Conservation (phyloP, 2,329 filamentous ascomycete genomes). For the Ophiostoma montium region DNA sequence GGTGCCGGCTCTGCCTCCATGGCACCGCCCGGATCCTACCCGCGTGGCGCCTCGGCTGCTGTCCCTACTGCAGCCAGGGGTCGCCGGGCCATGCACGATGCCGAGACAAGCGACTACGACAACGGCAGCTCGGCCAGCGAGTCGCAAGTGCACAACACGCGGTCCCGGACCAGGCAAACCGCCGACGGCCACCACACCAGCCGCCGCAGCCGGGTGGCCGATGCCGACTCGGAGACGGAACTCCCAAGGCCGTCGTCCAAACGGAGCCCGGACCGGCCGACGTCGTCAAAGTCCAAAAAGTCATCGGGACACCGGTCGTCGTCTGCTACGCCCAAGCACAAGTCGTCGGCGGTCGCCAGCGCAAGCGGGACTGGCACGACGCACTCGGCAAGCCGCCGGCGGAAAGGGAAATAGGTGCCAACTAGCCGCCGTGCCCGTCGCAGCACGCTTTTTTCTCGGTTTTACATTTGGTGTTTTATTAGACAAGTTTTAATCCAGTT, state of each 20-base stretch:
- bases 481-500: neutral
- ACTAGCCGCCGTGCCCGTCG: neutral
- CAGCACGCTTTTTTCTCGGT: neutral
- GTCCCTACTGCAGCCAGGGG: constrained; percentile 21
- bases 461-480: neutral
- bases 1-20: constrained; percentile 15
- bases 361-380: neutral
- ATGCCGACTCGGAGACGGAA: constrained; percentile 10
- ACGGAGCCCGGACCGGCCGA: constrained; percentile 6
- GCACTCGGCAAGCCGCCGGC: constrained; percentile 8
- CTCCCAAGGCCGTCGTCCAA: constrained; percentile 11
- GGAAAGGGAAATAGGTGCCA: constrained; percentile 8
- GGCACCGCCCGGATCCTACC: neutral
- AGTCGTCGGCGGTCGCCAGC: constrained; percentile 4
- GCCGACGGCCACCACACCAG: neutral
- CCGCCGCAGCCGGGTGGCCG: constrained; percentile 24
- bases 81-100: constrained; percentile 16
- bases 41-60: constrained; percentile 12
- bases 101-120: constrained; percentile 13
- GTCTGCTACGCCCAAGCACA: constrained; percentile 6
- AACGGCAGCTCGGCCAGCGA: constrained; percentile 12
- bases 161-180: constrained; percentile 8
- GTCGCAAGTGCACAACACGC: constrained; percentile 11
- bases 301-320: constrained; percentile 7
- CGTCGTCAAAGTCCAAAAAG: constrained; percentile 15